These are phyloP conservation scores for Parathielavia hyrcaniae DNA, from an alignment of 495 filamentous ascomycete species.

Conservation along the genomic window DNA sequence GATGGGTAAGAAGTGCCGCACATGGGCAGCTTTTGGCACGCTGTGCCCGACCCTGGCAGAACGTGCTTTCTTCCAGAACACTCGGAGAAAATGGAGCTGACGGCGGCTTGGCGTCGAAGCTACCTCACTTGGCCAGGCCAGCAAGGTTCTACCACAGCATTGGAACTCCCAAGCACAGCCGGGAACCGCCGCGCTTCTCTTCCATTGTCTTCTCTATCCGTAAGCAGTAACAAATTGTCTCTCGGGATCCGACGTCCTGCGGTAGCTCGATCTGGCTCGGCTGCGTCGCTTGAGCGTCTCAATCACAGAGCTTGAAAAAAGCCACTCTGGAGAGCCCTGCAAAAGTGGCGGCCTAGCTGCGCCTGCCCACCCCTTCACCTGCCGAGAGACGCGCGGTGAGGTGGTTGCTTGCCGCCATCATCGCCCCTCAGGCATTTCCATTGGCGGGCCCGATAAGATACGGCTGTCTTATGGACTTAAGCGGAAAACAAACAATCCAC, in stretches of 20 bases:
- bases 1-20: conserved; percentile 4
- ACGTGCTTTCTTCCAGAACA: conserved; percentile 17
- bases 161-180: no score
- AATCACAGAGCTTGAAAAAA: conserved; percentile 13
- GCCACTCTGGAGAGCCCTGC: conserved; percentile 22
- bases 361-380: conserved; percentile 12
- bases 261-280: background rate
- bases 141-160: background rate
- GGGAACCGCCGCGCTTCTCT: background rate
- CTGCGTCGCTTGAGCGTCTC: conserved; percentile 1
- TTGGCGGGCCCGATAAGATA: background rate
- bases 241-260: background rate
- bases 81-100: conserved; percentile 4
- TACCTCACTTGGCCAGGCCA: background rate
- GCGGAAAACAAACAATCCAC: conserved; percentile 15
- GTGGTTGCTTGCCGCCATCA: conserved; percentile 4
- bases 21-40: conserved; percentile 10
- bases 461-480: conserved; percentile 19
- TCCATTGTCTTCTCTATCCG: background rate
- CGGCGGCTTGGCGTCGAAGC: conserved; percentile 1
- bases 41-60: conserved; percentile 15
- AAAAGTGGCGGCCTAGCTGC: conserved; percentile 25
- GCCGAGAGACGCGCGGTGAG: conserved; percentile 19
- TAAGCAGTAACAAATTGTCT: no score
- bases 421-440: background rate